Base-by-base conservation (phyloP, 257 asterid genomes). In the Agastache rugosa region DNA sequence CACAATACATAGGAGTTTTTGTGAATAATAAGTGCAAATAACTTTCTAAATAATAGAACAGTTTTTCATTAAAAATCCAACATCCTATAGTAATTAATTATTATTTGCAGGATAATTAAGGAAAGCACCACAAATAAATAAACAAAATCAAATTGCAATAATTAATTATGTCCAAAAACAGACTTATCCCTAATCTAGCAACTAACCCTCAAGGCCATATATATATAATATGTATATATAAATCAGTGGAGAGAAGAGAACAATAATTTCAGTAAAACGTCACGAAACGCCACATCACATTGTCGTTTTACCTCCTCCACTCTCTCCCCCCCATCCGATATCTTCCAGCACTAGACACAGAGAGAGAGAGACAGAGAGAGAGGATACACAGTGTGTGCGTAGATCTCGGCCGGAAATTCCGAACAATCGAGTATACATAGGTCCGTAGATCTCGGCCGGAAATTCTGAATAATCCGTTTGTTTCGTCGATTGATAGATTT, bases 291-390 rank as follows among this genome's bases (percentile, higher is more conserved):
- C 77, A 71, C 59, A 55, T 58, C 69, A 44, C 29, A 20, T 31
- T 74, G 78, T 78, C 74, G 74, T 72, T 72, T 69, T 56, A 16
- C 78, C 67, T 34, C 68, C 69, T 17, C 66, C 71, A 31, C 71
- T 53, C 77, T 37, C 50, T 17, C 64, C 42, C n/a, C 42, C 41
- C 35, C 77, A n/a, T 20, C 39, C 7, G 37, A 56, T 41, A 20
- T 72, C 74, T 44, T 42, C 41, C 55, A 17, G 23, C 58, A n/a
- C 56, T 3, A 48, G 14, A 66, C 3, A 67, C 75, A 69, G 63
- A 50, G 78, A 59, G 61, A 23, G 34, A 29, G 34, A 29, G 34
- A 29, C 5, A 42, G 14, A 45, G 11, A 48, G 16, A 54, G 16
- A 66, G 74, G 41, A 27, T 6, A n/a, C 54, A n/a, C 54, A 47